Evolutionary conservation across 2,329 filamentous ascomycete species (phyloP).

Genomic region (Fusarium torulosum): DNA sequence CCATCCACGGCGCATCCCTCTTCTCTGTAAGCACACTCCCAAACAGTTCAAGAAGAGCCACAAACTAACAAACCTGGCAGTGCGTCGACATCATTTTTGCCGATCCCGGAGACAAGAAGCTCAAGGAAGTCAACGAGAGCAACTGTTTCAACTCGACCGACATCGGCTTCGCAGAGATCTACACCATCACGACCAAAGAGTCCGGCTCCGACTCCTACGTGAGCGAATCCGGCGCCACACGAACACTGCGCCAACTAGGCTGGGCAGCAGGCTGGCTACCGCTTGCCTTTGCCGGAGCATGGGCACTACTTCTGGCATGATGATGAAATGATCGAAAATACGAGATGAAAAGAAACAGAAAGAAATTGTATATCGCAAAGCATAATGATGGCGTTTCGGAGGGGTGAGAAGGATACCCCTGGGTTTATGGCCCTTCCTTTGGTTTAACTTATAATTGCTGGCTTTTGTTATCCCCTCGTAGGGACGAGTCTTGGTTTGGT

Average conservation of each 20-base stretch:
- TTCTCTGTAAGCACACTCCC: conserved; percentile 73
- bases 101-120: conserved; percentile 75
- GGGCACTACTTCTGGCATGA: conserved; percentile 54
- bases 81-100: conserved; percentile 96
- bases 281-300: conserved; percentile 55
- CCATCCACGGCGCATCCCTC: conserved; percentile 84
- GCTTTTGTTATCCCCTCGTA: conserved; percentile 1
- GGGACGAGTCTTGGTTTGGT: conserved; percentile 33
- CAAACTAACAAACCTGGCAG: conserved; percentile 58
- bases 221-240: conserved; percentile 47
- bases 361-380: conserved; percentile 43
- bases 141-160: conserved; percentile 92
- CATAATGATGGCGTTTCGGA: conserved; percentile 45
- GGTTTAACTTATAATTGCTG: conserved; percentile 4
- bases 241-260: conserved; percentile 33
- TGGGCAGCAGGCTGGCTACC: conserved; percentile 59
- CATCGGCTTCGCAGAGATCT: conserved; percentile 82
- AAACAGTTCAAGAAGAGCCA: too few species aligned
- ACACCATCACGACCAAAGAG: conserved; percentile 70
- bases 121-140: conserved; percentile 78
- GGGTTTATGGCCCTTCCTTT: conserved; percentile 8
- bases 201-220: conserved; percentile 54
- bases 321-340: background rate
- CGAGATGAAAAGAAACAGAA: conserved; percentile 18
- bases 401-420: conserved; percentile 32